Conservation (phyloP, 2,329 filamentous ascomycete genomes). For the Sclerotinia sclerotiorum region DNA sequence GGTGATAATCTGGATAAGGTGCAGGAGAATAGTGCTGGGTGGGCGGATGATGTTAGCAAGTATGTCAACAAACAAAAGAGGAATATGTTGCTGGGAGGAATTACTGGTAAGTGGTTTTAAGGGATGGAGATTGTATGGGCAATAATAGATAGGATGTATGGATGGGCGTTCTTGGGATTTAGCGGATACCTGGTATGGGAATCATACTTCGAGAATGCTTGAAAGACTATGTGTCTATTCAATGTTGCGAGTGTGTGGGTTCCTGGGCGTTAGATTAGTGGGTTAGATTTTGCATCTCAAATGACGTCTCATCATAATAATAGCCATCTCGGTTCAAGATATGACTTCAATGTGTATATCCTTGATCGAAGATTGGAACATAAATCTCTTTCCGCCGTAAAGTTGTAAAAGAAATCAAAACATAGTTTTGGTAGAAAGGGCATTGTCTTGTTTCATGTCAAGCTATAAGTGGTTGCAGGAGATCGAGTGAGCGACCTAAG, state of each 20-base stretch:
- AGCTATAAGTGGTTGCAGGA: no score
- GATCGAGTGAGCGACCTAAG: no score
- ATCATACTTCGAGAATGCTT: not conserved
- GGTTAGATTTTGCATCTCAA: not conserved
- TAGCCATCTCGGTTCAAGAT: not conserved
- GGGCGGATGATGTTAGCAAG: conserved; percentile 85
- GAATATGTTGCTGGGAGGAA: conserved; percentile 71
- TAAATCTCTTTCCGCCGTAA: no score
- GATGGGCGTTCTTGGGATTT: conserved; percentile 17
- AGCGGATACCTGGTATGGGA: conserved; percentile 2
- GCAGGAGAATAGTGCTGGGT: conserved; percentile 76
- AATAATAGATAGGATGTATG: not conserved
- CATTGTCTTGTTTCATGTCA: no score
- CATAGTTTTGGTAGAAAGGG: no score
- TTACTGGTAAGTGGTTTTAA: conserved; percentile 58
- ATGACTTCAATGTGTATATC: not conserved
- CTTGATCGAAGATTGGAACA: no score
- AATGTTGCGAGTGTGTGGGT: not conserved
- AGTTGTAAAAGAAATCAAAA: no score
- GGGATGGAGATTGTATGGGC: not conserved
- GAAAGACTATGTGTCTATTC: not conserved
- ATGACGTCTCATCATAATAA: not conserved
- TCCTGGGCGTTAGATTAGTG: not conserved
- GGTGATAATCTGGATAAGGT: conserved; percentile 82
- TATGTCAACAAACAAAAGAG: conserved; percentile 85